Evolutionary conservation across 2,329 filamentous ascomycete species (phyloP), one percentile per base, ranked within the genome.

Genomic region (Cordyceps javanica): DNA sequence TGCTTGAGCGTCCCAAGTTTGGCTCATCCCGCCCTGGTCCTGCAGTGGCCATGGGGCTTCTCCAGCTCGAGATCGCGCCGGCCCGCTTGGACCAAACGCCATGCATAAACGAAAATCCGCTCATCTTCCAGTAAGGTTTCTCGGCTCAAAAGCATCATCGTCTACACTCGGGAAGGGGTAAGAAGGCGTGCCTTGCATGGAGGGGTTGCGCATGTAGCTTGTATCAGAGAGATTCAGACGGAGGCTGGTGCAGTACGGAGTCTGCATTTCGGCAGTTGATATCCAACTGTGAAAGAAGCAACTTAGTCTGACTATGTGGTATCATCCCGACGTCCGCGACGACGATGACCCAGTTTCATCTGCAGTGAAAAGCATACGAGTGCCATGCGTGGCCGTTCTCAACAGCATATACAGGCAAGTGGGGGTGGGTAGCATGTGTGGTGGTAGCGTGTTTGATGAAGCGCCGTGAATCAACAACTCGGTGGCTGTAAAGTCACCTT

Each of bases 31-130:
- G 30, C 30, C 30, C 36, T 8, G 38, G 26, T 55, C 30, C 44
- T 46, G 42, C 52, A 38, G 46, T 38, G 34, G 44, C 32, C 44
- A 55, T 25, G 32, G 32, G 38, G 52, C 23, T 28, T 38, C 28
- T 55, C 44, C 21, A 55, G 34, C 53, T 55, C 53, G 16, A 49
- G 53, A 49, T 55, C 53, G 53, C 44, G 53, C 44, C 44, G 32
- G 44, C 53, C 30, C 53, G 42, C 53, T 55, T 49, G 34, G 42
- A 48, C 53, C 42, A 48, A 48, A 21, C n/a, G 42, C 11, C 44
- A 30, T 32, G 53, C 53, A 55, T 55, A 32, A 55, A 49, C 25
- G 7, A 25, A 55, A 49, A 55, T 34, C 34, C 41, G 28, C 44
- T 48, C 44, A 36, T 41, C 44, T 55, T 54, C 42, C 44, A 48